phyloP scores from a whole-genome alignment of 208 protist genomes.

The Acanthamoeba sp. region DNA sequence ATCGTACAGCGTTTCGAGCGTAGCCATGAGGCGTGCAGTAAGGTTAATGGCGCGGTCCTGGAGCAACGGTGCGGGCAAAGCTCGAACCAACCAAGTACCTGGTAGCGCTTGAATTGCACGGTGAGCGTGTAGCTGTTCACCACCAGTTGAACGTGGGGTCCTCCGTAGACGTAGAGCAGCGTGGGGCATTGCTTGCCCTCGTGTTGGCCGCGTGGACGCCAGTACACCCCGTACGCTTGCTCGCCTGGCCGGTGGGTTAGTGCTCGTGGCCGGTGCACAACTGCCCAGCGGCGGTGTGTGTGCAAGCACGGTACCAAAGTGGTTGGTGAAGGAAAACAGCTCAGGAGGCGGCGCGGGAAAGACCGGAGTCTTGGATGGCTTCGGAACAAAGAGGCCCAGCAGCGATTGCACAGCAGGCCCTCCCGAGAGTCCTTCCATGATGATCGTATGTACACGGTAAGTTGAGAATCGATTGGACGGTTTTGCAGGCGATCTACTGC shows the following conservation, averaged over 20 bases:
- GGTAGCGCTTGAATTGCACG: constrained; percentile 51
- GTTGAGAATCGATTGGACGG: too few relatives aligned
- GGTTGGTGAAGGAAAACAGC: constrained; percentile 34
- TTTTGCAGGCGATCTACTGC: too few relatives aligned
- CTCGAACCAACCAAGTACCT: background rate
- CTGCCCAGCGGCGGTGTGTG: background rate
- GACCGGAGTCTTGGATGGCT: background rate
- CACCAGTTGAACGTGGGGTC: constrained; percentile 81
- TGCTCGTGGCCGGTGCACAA: too few relatives aligned
- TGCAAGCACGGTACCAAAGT: background rate
- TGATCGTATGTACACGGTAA: too few relatives aligned
- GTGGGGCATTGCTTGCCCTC: constrained; percentile 10
- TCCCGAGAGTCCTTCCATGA: background rate
- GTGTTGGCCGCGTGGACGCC: background rate
- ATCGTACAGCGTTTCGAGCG: background rate
- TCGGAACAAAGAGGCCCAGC: background rate
- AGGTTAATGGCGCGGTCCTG: background rate
- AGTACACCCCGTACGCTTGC: background rate
- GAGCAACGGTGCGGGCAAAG: too few relatives aligned
- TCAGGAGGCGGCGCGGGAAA: background rate
- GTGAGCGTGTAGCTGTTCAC: constrained; percentile 46
- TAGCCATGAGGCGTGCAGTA: background rate
- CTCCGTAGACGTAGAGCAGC: constrained; percentile 80
- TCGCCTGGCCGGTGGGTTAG: background rate
- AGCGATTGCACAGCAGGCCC: background rate